Evolutionary conservation across 2,329 filamentous ascomycete genomes (phyloP).

Genomic region (Cladosporium sp.): DNA sequence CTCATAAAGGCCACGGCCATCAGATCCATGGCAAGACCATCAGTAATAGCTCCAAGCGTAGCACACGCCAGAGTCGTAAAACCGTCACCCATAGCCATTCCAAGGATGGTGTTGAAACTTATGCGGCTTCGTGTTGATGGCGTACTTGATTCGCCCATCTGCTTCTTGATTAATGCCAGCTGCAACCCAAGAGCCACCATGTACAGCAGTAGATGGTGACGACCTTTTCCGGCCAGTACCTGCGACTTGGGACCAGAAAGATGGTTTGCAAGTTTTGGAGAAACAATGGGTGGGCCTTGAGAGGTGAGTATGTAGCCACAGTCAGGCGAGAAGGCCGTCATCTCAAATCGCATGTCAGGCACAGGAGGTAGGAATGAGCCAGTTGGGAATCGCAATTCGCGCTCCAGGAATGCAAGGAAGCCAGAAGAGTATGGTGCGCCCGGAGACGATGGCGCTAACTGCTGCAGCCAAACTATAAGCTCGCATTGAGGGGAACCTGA

Average conservation of each 20-base stretch:
- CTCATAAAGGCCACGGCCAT: conserved; percentile 56
- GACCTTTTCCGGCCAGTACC: conserved; percentile 42
- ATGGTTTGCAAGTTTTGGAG: conserved; percentile 49
- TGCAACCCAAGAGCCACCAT: conserved; percentile 49
- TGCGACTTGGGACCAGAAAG: conserved; percentile 56
- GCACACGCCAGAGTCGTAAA: conserved; percentile 53
- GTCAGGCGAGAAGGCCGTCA: conserved; percentile 61
- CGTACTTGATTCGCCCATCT: conserved; percentile 62
- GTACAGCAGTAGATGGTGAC: conserved; percentile 52
- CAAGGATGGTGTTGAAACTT: conserved; percentile 60
- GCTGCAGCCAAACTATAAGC: conserved; percentile 79
- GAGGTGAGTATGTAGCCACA: conserved; percentile 63
- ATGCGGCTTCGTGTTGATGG: conserved; percentile 61
- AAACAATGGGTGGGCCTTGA: conserved; percentile 53
- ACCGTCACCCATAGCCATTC: conserved; percentile 59
- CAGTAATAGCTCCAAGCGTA: conserved; percentile 52
- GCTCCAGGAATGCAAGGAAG: conserved; percentile 51
- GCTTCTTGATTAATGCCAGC: conserved; percentile 54
- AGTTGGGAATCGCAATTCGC: conserved; percentile 56
- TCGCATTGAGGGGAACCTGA: conserved; percentile 74
- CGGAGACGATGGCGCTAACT: conserved; percentile 37
- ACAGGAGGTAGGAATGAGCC: conserved; percentile 51
- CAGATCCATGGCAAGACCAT: conserved; percentile 52
- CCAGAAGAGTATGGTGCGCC: conserved; percentile 20
- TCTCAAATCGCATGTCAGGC: conserved; percentile 55